Evolutionary conservation across 257 asterid genomes (phyloP), one percentile per base, ranked within the genome.

Genomic region (Perilla frutescens): DNA sequence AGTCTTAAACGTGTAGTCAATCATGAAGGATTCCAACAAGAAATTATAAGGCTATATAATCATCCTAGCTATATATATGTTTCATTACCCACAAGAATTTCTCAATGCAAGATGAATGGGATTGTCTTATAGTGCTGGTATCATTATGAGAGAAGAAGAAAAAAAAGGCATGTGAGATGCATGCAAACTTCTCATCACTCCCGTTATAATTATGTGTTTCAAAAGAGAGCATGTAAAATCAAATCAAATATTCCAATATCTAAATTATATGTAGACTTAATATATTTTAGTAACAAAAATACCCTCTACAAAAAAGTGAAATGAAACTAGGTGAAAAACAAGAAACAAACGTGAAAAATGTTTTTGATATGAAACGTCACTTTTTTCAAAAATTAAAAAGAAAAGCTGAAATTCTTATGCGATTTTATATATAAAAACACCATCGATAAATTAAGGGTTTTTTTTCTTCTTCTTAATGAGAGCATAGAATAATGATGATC

Each of bases 141-240:
- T 78, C 66, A 79, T 72, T 36, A 79, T 83, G 74, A 77, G 39
- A 70, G 71, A 73, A 29, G 70, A 15, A 7, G 61, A 54, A 72
- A 72, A 63, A 11, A 11, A 39, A 39, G 66, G 62, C 79, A 70
- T 66, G 76, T 65, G 79, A 77, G 66, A 76, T 73, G 71, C 83
- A 82, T 72, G 83, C 76, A 71, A 73, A 62, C 9, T 53, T 36
- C 66, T 56, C 71, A 76, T 70, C 73, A 68, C 74, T 67, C 62
- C 68, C 63, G 32, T 43, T 49, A 72, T 66, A 36, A 66, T 72
- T 72, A 72, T 66, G 63, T 68, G 66, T 63, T 39, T 51, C 31
- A 13, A 74, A 71, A 55, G 63, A 56, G 66, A 64, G 66, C 56
- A 6, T 62, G 57, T 15, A 69, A 45, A 48, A 31, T 71, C 29